These are phyloP conservation scores for Ophiostoma montium DNA, from an alignment of 2,329 filamentous ascomycete genomes.

Conservation along the genomic window DNA sequence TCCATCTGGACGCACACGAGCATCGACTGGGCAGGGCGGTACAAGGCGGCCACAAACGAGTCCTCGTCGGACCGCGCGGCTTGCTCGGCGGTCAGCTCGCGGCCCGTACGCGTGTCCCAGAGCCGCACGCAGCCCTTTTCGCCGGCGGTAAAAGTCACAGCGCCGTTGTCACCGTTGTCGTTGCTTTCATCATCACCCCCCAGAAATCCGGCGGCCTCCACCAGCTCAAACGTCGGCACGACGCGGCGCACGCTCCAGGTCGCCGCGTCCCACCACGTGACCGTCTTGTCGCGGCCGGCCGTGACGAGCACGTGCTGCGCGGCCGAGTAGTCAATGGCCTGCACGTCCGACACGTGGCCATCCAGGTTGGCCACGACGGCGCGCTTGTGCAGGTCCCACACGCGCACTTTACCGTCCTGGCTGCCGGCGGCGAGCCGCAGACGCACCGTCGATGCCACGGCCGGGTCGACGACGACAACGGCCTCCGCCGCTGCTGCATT, in stretches of 20 bases:
- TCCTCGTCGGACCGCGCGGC: conserved; percentile 43
- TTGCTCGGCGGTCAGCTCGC: conserved; percentile 68
- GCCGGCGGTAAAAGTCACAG: conserved; percentile 69
- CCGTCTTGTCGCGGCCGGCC: conserved; percentile 81
- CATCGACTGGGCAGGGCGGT: conserved; percentile 49
- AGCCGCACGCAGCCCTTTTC: conserved; percentile 69
- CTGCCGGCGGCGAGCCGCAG: conserved; percentile 82
- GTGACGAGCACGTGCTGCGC: conserved; percentile 65
- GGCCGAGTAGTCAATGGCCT: conserved; percentile 67
- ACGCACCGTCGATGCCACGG: conserved; percentile 23
- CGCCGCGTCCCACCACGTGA: conserved; percentile 77
- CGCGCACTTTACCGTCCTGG: conserved; percentile 81
- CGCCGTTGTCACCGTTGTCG: background rate
- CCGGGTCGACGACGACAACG: conserved; percentile 22
- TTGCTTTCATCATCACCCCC: conserved; percentile 23
- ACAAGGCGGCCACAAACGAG: conserved; percentile 58
- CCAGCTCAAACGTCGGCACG: conserved; percentile 68
- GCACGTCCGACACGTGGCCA: conserved; percentile 91
- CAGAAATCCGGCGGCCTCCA: conserved; percentile 75
- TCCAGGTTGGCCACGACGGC: conserved; percentile 66
- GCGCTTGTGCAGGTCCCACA: conserved; percentile 84
- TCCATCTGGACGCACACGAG: conserved; percentile 77
- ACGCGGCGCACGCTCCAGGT: conserved; percentile 75
- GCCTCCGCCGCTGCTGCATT: conserved; percentile 18
- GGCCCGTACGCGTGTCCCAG: conserved; percentile 66